Evolutionary conservation across 805 yeast genomes (phyloP).

Genomic region (Metschnikowia baotianmanensis): DNA sequence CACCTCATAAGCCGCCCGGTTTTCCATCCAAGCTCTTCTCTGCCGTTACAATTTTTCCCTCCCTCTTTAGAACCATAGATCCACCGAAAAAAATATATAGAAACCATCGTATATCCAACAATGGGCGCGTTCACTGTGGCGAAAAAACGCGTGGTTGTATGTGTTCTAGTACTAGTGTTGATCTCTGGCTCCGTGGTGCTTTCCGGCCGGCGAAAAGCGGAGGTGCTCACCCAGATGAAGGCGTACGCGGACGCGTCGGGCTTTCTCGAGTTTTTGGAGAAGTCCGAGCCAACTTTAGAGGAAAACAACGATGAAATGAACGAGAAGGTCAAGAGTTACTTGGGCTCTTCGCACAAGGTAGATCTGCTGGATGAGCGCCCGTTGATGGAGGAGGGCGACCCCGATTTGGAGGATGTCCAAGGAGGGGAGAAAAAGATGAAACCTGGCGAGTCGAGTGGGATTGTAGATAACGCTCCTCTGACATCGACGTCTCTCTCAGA

Average conservation of each 20-base stretch:
- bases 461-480: too few relatives aligned
- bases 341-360: constrained; percentile 24
- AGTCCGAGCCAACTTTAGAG: background rate
- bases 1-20: too few relatives aligned
- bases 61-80: too few relatives aligned
- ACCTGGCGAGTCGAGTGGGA: background rate
- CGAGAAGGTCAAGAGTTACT: constrained; percentile 19
- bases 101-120: too few relatives aligned
- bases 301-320: background rate
- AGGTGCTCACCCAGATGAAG: constrained; percentile 1
- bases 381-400: constrained; percentile 17
- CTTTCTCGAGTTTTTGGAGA: constrained; percentile 3
- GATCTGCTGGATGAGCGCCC: constrained; percentile 20
- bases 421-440: background rate
- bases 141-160: constrained; percentile 1
- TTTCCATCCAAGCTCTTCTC: too few relatives aligned
- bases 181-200: background rate
- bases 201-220: constrained; percentile 1
- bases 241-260: constrained; percentile 2
- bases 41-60: too few relatives aligned
- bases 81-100: too few relatives aligned
- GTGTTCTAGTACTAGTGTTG: constrained; percentile 2
- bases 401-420: constrained; percentile 14
- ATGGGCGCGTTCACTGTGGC: constrained; percentile 1
- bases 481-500: too few relatives aligned